Percentiles rank a stretch among this genome's conserved stretches.
Conservation (phyloP, 306 rosid genomes). For the Quercus berberidifolia region DNA sequence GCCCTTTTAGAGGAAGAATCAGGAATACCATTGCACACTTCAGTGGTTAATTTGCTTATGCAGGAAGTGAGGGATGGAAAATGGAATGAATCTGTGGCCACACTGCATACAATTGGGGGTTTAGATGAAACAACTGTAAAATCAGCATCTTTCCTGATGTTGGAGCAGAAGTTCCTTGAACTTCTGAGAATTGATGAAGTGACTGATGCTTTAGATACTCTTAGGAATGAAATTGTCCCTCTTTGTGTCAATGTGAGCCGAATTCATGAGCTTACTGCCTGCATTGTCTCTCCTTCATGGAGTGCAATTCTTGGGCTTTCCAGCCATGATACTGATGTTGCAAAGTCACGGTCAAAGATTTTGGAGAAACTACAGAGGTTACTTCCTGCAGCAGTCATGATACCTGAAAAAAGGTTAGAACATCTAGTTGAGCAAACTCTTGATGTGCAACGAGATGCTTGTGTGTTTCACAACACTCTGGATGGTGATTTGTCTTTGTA, state of each 20-base stretch:
- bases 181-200: constrained; percentile 16
- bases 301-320: not conserved
- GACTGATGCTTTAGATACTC: constrained; percentile 15
- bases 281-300: constrained; percentile 8
- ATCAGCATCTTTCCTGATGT: constrained; percentile 13
- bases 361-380: constrained; percentile 19
- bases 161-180: constrained; percentile 24
- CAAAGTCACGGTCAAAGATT: constrained; percentile 10
- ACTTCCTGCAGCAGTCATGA: constrained; percentile 19
- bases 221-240: constrained; percentile 20
- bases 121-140: constrained; percentile 12
- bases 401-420: constrained; percentile 18
- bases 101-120: not conserved
- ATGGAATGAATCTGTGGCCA: constrained; percentile 19
- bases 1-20: constrained; percentile 28
- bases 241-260: constrained; percentile 8
- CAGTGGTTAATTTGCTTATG: constrained; percentile 12
- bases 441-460: constrained; percentile 24
- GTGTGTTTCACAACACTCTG: constrained; percentile 13
- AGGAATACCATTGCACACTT: constrained; percentile 16
- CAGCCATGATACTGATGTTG: constrained; percentile 8
- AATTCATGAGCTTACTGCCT: constrained; percentile 13
- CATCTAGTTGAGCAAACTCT: constrained; percentile 22
- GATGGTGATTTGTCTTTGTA: constrained; percentile 19
- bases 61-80: constrained; percentile 18